Conservation (phyloP, 2,329 filamentous ascomycete species). For the Macroventuria anomochaeta region DNA sequence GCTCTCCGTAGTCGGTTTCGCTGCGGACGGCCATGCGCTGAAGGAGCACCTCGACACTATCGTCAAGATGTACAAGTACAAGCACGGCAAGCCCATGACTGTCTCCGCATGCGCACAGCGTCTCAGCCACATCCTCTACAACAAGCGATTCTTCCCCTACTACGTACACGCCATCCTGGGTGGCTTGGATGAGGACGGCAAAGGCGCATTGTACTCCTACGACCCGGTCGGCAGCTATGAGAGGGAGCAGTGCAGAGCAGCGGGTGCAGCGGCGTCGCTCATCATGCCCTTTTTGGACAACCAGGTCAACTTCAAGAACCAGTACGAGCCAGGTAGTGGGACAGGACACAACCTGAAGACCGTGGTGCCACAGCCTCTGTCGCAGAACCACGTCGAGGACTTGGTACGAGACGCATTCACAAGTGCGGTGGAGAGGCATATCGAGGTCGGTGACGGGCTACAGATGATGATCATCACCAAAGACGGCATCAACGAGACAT, state of each 20-base stretch:
- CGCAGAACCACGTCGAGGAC: slow-evolving; percentile 76
- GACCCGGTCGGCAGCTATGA: slow-evolving; percentile 98
- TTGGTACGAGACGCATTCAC: slow-evolving; percentile 98
- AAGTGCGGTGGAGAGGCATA: slow-evolving; percentile 96
- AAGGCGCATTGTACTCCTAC: slow-evolving; percentile 94
- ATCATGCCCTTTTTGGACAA: slow-evolving; percentile 99
- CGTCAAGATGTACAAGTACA: slow-evolving; percentile 99
- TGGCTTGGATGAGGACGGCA: slow-evolving; percentile 91
- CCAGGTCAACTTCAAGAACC: slow-evolving; percentile 99
- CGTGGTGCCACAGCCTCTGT: slow-evolving; percentile 71
- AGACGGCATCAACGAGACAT: slow-evolving; percentile 86
- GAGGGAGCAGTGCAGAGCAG: slow-evolving; percentile 92
- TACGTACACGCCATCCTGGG: slow-evolving; percentile 95
- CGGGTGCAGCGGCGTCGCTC: slow-evolving; percentile 87
- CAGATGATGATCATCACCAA: slow-evolving; percentile 94
- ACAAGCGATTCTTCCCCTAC: slow-evolving; percentile 99
- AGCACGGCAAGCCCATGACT: slow-evolving; percentile 95
- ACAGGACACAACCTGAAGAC: slow-evolving; percentile 80
- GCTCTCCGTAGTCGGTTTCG: slow-evolving; percentile 93
- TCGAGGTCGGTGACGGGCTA: slow-evolving; percentile 94
- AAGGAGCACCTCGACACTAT: slow-evolving; percentile 92
- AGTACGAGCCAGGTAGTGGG: slow-evolving; percentile 88
- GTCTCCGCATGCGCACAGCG: slow-evolving; percentile 94
- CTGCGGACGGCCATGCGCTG: slow-evolving; percentile 90
- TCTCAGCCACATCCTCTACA: slow-evolving; percentile 92